These are phyloP conservation scores for Macrolepiota fuliginosa DNA, from an alignment of 768 basidiomycete species.

Conservation along the genomic window DNA sequence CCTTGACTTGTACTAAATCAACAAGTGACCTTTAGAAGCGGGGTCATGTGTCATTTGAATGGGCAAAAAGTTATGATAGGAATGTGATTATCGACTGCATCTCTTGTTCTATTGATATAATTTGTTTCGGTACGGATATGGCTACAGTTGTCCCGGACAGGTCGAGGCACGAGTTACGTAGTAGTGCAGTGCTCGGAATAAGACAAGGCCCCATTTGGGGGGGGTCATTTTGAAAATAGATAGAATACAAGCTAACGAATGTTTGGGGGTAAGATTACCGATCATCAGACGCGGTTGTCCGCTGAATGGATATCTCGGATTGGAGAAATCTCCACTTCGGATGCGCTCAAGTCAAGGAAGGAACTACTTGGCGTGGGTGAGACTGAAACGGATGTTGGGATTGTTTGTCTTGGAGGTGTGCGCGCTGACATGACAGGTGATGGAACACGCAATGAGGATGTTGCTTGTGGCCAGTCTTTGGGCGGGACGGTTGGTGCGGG, in stretches of 20 bases:
- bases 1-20: neutral
- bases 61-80: neutral
- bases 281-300: constrained; percentile 1
- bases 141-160: neutral
- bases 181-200: neutral
- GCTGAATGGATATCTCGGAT: neutral
- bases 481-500: neutral
- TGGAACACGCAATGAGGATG: neutral
- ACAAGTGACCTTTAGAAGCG: neutral
- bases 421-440: neutral
- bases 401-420: neutral
- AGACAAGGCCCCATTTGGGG: neutral
- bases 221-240: neutral
- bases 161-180: neutral
- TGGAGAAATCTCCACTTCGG: neutral
- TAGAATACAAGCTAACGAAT: neutral
- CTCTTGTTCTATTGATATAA: neutral
- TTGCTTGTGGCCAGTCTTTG: neutral
- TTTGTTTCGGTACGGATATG: neutral
- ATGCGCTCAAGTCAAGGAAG: constrained; percentile 22
- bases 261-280: neutral
- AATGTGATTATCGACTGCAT: neutral
- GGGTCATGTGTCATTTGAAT: neutral
- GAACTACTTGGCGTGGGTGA: constrained; percentile 19
- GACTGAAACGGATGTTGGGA: constrained; percentile 16